A percentile compares a stretch with the other conserved stretches of the same genome.
Evolutionary conservation across 164 flowering plant genomes (phyloP).

Genomic region (Nymphaea colorata): DNA sequence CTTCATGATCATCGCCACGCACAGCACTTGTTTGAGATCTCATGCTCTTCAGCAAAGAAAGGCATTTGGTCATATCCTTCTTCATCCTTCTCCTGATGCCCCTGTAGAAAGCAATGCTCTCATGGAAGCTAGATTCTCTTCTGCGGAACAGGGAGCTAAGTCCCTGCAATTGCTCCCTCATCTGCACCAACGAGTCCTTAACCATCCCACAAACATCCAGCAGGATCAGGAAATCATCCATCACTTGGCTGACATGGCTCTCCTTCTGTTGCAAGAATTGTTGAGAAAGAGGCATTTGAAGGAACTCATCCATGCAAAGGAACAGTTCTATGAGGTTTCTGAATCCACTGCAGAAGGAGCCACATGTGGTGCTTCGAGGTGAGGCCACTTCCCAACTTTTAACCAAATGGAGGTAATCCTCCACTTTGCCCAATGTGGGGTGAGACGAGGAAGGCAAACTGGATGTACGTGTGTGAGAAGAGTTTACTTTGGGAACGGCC

Average conservation of each 20-base stretch:
- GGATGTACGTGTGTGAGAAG: background rate
- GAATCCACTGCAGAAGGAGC: background rate
- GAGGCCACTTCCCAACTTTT: background rate
- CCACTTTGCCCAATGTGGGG: background rate
- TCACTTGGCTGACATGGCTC: background rate
- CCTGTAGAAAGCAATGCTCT: background rate
- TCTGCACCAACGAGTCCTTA: background rate
- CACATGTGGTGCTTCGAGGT: background rate
- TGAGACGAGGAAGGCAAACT: background rate
- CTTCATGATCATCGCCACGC: background rate
- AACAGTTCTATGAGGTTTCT: background rate
- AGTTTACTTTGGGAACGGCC: background rate
- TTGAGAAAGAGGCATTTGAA: background rate
- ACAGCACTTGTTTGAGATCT: background rate
- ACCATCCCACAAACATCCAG: background rate
- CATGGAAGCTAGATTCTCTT: background rate
- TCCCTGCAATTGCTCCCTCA: background rate
- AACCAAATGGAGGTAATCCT: background rate
- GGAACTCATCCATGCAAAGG: background rate
- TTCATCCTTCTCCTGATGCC: background rate
- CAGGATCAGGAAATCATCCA: background rate
- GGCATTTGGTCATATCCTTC: background rate
- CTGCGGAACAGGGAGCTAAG: background rate
- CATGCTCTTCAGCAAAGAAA: background rate
- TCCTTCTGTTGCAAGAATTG: background rate